A percentile compares a stretch with the other conserved stretches of the same genome.
These are phyloP conservation scores for Lepidium campestre DNA, from an alignment of 441 rosid genomes.

Conservation along the genomic window DNA sequence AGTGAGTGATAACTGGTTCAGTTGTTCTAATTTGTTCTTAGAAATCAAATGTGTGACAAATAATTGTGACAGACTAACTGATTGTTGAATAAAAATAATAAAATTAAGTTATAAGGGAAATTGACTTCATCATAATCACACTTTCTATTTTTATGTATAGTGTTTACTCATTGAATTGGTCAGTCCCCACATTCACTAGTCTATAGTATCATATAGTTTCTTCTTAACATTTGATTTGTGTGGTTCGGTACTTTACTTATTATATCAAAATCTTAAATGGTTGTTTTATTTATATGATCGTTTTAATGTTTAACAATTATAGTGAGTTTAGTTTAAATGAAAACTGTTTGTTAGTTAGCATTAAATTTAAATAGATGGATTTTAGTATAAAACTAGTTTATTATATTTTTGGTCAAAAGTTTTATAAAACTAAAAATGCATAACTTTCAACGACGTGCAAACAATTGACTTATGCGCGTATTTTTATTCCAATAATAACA, in stretches of 20 bases:
- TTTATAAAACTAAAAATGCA: too few species aligned
- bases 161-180: background rate
- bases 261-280: too few species aligned
- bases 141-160: background rate
- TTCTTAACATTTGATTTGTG: background rate
- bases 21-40: background rate
- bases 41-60: background rate
- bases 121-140: background rate
- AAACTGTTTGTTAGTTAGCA: background rate
- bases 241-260: background rate
- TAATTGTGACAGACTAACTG: slow-evolving; percentile 12
- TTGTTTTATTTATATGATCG: too few species aligned
- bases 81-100: background rate
- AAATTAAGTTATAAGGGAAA: background rate
- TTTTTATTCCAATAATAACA: background rate
- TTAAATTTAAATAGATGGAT: background rate
- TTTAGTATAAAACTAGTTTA: too few species aligned
- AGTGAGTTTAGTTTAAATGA: background rate
- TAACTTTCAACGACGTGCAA: too few species aligned
- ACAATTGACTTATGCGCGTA: background rate
- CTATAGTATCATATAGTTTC: background rate
- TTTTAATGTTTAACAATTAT: background rate
- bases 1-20: background rate
- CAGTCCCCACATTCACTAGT: background rate
- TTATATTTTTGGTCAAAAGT: too few species aligned